Evolutionary conservation across 2,329 filamentous ascomycete genomes (phyloP).

Genomic region (Xylaria sp.): DNA sequence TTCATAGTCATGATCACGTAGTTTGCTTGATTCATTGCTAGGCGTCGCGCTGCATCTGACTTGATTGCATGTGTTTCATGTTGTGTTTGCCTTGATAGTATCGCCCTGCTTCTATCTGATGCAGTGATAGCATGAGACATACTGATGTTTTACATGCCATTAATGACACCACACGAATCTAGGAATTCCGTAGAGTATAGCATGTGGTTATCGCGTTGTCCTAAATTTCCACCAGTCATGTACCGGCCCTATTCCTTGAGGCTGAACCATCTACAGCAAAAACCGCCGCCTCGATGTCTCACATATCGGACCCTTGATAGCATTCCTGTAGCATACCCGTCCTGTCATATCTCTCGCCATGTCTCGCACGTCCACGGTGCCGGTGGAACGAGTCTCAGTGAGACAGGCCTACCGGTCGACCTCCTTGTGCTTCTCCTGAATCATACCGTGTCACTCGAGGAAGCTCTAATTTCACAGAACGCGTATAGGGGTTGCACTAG

Average conservation of each 20-base stretch:
- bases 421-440: background rate
- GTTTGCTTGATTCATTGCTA: background rate
- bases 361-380: conserved; percentile 26
- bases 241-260: background rate
- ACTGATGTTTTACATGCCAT: conserved; percentile 14
- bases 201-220: conserved; percentile 1
- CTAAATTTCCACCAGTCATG: background rate
- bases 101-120: background rate
- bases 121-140: background rate
- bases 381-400: conserved; percentile 26
- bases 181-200: background rate
- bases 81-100: conserved; percentile 14
- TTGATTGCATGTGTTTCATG: conserved; percentile 17
- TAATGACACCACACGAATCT: conserved; percentile 8
- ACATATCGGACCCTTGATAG: conserved; percentile 11
- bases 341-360: conserved; percentile 24
- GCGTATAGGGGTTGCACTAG: background rate
- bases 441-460: conserved; percentile 15
- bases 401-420: background rate
- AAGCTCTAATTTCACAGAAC: background rate
- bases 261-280: conserved; percentile 1
- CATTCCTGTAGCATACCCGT: conserved; percentile 3
- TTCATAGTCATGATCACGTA: background rate
- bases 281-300: conserved; percentile 14
- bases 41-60: background rate